Base-by-base conservation (phyloP, 176 grass and related monocot genomes). In the Triticum monococcum region DNA sequence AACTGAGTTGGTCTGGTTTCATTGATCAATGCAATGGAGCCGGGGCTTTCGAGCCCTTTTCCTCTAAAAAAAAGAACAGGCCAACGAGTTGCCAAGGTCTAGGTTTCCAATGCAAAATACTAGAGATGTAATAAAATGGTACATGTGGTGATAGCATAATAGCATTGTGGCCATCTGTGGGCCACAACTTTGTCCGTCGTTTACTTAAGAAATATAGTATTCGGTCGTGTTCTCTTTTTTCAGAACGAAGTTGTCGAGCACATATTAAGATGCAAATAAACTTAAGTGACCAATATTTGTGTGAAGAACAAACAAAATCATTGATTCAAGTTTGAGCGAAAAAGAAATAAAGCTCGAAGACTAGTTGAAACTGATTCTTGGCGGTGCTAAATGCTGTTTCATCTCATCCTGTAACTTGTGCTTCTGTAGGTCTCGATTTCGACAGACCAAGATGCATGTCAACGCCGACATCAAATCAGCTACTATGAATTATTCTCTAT, bases 401-500 rank as follows among this genome's bases (percentile, higher is more conserved):
- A 38, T 63, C 25, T 14, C 18, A 38, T 63, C 25, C 0, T 71
- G 31, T 64, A 78, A 82, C 38, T 56, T 87, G 10, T 74, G 37
- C 79, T 81, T 24, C 28, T 93, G 78, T 83, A 98, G 95, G 83
- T 45, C 41, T 45, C 41, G 41, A 45, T 45, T 95, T 93, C 95
- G 4, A 78, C 81, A 85, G 62, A 87, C 81, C 80, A 83, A 65
- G 85, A 50, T 68, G 83, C 95, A 86, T 73, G 40, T 9, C 87
- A 89, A 95, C 85, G 85, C 89, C 31, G 85, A 89, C 54, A 95
- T 98, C 31, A 82, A 83, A 65, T 98, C 93, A 31, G 56, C 59
- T 35, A 93, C 86, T 65, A 89, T 98, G 65, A 95, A 83, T 33
- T 84, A 81, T 77, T 91, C 95, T 75, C 72, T 93, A 45, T 95